phyloP scores from a whole-genome alignment of 495 filamentous ascomycete species.

The Tuber umbilicatum region DNA sequence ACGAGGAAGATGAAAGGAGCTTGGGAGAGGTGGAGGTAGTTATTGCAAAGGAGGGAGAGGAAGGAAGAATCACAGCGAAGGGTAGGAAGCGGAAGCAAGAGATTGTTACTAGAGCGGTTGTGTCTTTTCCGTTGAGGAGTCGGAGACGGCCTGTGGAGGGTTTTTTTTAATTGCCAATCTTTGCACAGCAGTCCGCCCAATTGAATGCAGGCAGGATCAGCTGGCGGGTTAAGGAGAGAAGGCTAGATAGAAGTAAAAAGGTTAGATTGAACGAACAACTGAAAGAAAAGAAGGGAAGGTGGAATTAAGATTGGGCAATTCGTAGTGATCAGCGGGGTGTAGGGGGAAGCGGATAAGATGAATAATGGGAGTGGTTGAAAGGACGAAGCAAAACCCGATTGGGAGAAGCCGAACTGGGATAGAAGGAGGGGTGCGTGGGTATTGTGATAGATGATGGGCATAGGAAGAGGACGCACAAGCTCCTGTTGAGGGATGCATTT shows the following conservation, averaged over 20 bases:
- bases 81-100: constrained; percentile 37
- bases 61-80: constrained; percentile 39
- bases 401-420: constrained; percentile 43
- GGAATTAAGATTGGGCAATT: constrained; percentile 34
- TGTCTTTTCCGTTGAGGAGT: constrained; percentile 19
- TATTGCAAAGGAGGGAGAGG: constrained; percentile 25
- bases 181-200: constrained; percentile 27
- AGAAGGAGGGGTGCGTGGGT: constrained; percentile 35
- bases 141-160: constrained; percentile 32
- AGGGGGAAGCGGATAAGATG: constrained; percentile 31
- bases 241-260: constrained; percentile 33
- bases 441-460: constrained; percentile 11
- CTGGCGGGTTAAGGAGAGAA: constrained; percentile 35
- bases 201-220: constrained; percentile 32
- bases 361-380: constrained; percentile 34
- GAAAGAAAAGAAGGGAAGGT: constrained; percentile 22
- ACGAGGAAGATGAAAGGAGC: constrained; percentile 39
- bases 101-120: constrained; percentile 37
- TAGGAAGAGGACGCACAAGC: constrained; percentile 20
- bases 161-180: constrained; percentile 37
- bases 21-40: constrained; percentile 36
- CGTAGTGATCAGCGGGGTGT: constrained; percentile 33
- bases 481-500: constrained; percentile 22
- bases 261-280: constrained; percentile 15
- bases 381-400: constrained; percentile 41